phyloP scores from a whole-genome alignment of 2,329 filamentous ascomycete species.

The Boeremia exigua region DNA sequence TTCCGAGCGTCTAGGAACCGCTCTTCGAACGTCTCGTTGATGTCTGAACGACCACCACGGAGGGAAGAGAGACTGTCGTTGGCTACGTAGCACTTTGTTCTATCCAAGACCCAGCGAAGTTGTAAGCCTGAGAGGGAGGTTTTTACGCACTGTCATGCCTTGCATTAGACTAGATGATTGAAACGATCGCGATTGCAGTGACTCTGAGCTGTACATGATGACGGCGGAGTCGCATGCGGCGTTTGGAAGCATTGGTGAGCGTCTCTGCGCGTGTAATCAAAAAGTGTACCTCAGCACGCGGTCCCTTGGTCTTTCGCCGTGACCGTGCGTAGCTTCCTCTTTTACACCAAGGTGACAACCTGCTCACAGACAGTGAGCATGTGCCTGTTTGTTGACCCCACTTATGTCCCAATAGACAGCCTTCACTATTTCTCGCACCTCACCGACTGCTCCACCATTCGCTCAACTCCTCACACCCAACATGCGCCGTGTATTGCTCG shows the following conservation, averaged over 20 bases:
- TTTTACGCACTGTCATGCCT: conserved; percentile 8
- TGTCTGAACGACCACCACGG: not conserved
- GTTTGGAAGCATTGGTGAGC: conserved; percentile 3
- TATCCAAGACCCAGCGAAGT: not conserved
- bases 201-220: conserved; percentile 7
- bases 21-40: not conserved
- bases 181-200: not conserved
- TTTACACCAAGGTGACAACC: no score
- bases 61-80: not conserved
- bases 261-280: conserved; percentile 1
- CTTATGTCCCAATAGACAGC: no score
- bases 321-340: no score
- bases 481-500: not conserved
- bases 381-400: no score
- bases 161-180: conserved; percentile 17
- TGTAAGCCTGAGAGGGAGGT: not conserved
- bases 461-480: not conserved
- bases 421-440: no score
- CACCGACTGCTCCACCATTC: not conserved
- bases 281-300: conserved; percentile 1
- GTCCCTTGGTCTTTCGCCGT: not conserved
- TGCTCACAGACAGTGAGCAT: no score
- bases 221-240: not conserved
- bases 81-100: not conserved
- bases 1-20: conserved; percentile 2